Conservation (phyloP, 768 basidiomycete species). For the Rhodotorula graminis region DNA sequence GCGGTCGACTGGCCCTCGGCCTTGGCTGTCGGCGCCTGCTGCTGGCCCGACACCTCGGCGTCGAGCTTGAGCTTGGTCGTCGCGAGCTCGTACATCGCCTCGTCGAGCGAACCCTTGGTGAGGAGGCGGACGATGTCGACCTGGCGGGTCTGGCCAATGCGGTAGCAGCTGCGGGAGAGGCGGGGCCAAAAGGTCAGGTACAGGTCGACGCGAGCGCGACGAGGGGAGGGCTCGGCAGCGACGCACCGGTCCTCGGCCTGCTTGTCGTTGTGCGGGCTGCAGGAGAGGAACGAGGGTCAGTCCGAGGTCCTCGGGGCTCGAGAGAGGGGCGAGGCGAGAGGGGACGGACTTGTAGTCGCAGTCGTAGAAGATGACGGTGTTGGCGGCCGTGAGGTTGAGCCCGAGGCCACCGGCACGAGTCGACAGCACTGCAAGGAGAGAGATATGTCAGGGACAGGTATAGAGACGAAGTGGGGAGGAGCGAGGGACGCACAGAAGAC, state of each 20-base stretch:
- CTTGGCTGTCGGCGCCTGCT: neutral
- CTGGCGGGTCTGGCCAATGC: conserved; percentile 83
- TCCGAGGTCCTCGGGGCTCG: neutral
- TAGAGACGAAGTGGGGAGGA: too few relatives aligned
- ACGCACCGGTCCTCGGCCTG: conserved; percentile 87
- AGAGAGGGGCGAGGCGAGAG: neutral
- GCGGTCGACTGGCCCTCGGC: neutral
- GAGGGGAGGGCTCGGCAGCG: neutral
- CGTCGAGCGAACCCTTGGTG: conserved; percentile 62
- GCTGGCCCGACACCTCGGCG: conserved; percentile 12
- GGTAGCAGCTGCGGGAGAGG: conserved; percentile 49
- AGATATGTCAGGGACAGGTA: too few relatives aligned
- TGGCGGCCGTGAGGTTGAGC: conserved; percentile 92
- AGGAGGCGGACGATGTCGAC: conserved; percentile 94
- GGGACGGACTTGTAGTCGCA: conserved; percentile 75
- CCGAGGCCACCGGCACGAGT: conserved; percentile 94
- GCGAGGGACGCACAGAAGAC: conserved; percentile 61
- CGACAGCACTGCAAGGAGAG: conserved; percentile 56
- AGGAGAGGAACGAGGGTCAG: neutral
- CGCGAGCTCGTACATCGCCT: conserved; percentile 63
- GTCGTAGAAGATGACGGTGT: conserved; percentile 89
- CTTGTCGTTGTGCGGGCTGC: conserved; percentile 67
- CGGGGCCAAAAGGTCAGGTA: too few relatives aligned
- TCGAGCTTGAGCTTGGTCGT: conserved; percentile 30
- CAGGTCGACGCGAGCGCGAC: neutral